Conservation (phyloP, 2,329 filamentous ascomycete genomes). For the Dothiorella sarmentorum region DNA sequence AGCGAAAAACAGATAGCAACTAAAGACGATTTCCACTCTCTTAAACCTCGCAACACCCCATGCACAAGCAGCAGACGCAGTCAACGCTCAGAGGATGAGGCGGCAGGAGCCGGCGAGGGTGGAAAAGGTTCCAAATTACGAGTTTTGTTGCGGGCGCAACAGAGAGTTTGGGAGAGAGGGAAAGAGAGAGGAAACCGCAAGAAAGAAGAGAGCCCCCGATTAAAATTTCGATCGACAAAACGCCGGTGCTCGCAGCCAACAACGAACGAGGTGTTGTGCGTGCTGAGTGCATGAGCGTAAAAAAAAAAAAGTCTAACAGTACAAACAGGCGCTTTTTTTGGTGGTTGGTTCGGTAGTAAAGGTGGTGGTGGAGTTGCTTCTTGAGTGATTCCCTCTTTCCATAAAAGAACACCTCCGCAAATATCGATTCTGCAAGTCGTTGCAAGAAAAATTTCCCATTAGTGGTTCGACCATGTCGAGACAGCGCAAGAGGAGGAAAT, state of each 20-base stretch:
- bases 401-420: conserved; percentile 10
- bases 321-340: conserved; percentile 17
- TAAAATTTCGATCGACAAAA: conserved; percentile 17
- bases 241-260: conserved; percentile 15
- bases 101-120: not conserved
- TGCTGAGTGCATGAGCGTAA: conserved; percentile 14
- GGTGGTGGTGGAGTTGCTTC: conserved; percentile 10
- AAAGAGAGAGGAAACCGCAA: conserved; percentile 3
- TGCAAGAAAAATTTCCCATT: conserved; percentile 6
- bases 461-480: conserved; percentile 3
- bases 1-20: not conserved
- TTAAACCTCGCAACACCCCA: not conserved
- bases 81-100: conserved; percentile 12
- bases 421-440: not conserved
- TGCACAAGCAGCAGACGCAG: not conserved
- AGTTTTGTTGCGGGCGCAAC: conserved; percentile 3
- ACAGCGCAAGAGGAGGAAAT: not conserved
- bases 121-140: not conserved
- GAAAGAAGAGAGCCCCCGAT: conserved; percentile 16
- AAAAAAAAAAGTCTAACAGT: conserved; percentile 15
- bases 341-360: conserved; percentile 14
- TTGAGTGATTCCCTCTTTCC: conserved; percentile 9
- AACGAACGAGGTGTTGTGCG: conserved; percentile 4
- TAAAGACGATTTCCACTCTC: not conserved
- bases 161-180: not conserved